Percentiles rank a stretch among this genome's conserved stretches.
phyloP scores from a whole-genome alignment of 2,329 filamentous ascomycete genomes.

The Talaromyces sp. region DNA sequence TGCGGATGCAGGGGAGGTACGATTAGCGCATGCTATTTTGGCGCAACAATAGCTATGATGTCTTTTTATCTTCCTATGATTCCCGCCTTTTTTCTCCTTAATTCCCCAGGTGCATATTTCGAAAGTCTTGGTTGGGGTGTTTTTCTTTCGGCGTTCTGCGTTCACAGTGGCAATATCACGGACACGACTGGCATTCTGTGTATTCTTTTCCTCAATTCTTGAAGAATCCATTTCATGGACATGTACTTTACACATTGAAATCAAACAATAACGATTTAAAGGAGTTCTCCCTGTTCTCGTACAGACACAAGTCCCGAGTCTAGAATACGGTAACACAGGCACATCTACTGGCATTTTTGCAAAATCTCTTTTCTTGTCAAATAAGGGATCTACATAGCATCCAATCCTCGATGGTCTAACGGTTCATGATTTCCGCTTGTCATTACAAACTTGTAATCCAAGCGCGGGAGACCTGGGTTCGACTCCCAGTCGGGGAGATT shows the following conservation, averaged over 20 bases:
- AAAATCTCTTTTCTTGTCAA: no score
- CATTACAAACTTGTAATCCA: not conserved
- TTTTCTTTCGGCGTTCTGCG: conserved; percentile 3
- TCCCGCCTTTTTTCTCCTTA: not conserved
- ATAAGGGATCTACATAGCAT: no score
- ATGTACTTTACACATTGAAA: not conserved
- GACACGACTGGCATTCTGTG: not conserved
- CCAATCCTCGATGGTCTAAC: conserved; percentile 4
- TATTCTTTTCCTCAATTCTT: not conserved
- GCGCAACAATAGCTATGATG: conserved; percentile 14
- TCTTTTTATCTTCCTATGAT: not conserved
- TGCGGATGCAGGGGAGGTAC: conserved; percentile 36
- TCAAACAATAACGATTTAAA: not conserved
- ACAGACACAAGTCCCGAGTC: no score
- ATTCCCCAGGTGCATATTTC: not conserved
- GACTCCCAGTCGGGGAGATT: not conserved
- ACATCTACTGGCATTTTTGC: no score
- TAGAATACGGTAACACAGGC: no score
- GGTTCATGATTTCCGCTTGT: conserved; percentile 11
- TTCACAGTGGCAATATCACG: not conserved
- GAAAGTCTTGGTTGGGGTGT: not conserved
- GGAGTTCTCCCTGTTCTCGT: not conserved
- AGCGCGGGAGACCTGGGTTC: not conserved
- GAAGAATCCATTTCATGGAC: not conserved
- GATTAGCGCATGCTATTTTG: conserved; percentile 37